These are phyloP conservation scores for Guadua angustifolia DNA, from an alignment of 176 grass and related monocot genomes.

Conservation along the genomic window DNA sequence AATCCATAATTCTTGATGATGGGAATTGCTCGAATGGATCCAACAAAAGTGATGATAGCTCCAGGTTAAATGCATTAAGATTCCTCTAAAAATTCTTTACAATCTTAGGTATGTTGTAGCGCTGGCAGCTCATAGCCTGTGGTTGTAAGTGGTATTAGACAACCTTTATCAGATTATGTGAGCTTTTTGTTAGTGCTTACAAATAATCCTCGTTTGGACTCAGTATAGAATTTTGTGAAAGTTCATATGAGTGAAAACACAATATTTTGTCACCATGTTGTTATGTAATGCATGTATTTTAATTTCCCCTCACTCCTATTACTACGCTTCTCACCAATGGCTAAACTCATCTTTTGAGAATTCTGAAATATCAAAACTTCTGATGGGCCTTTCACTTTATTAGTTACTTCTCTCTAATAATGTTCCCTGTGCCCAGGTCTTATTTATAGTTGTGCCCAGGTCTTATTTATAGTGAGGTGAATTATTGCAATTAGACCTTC, in stretches of 20 bases:
- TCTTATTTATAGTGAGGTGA: not conserved
- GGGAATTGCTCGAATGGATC: constrained; percentile 62
- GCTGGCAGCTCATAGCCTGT: not conserved
- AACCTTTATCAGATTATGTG: not conserved
- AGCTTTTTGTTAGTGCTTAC: not conserved
- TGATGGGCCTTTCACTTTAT: not conserved
- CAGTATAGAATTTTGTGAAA: not conserved
- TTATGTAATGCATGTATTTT: constrained; percentile 5
- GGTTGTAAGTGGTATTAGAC: not conserved
- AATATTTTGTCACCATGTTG: constrained; percentile 11
- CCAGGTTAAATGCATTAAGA: constrained; percentile 9
- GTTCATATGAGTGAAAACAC: constrained; percentile 1
- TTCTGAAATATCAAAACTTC: not conserved
- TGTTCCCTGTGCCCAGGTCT: too few species aligned
- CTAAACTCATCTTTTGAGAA: constrained; percentile 26
- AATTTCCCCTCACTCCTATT: not conserved
- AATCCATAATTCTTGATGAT: constrained; percentile 65
- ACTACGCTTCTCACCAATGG: not conserved
- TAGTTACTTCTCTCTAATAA: constrained; percentile 3
- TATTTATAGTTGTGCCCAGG: too few species aligned
- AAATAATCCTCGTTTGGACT: not conserved
- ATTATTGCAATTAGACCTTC: constrained; percentile 20
- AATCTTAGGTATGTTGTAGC: constrained; percentile 6
- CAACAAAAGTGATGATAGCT: constrained; percentile 34
- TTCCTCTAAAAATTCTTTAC: not conserved